Conservation (phyloP, 2,329 filamentous ascomycete genomes). For the Aspergillus piperis region DNA sequence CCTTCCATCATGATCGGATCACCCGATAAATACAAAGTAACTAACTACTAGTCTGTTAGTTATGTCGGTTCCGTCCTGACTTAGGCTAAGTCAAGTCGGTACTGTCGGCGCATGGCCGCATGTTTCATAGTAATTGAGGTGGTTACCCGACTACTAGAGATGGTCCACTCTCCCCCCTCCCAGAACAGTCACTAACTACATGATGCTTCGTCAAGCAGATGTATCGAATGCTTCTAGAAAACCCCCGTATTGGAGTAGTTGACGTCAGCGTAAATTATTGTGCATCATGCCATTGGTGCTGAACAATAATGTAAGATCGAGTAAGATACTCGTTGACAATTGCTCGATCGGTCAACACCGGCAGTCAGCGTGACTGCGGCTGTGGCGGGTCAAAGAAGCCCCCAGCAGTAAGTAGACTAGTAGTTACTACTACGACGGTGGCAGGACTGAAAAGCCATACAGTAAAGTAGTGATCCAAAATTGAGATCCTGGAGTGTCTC, state of each 20-base stretch:
- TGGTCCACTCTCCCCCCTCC: background rate
- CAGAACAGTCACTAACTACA: background rate
- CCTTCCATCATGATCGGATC: background rate
- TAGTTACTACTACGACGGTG: too few relatives aligned
- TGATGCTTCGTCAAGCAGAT: background rate
- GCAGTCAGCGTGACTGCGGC: conserved; percentile 15
- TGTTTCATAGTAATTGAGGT: conserved; percentile 6
- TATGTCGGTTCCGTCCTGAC: background rate
- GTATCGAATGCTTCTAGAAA: conserved; percentile 23
- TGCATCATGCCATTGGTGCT: conserved; percentile 4
- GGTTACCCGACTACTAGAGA: background rate
- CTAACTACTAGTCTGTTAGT: too few relatives aligned
- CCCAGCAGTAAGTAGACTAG: background rate
- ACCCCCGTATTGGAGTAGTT: background rate
- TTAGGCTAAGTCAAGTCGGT: background rate
- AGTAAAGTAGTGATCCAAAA: background rate
- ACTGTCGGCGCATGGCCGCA: background rate
- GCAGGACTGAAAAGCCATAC: background rate
- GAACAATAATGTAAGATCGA: background rate
- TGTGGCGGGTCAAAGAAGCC: conserved; percentile 14
- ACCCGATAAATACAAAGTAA: background rate
- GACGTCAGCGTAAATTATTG: background rate
- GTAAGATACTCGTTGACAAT: background rate
- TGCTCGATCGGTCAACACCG: background rate
- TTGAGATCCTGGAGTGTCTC: conserved; percentile 8